These are phyloP conservation scores for Pleurotus ostreatus DNA, from an alignment of 768 basidiomycete genomes.

Conservation along the genomic window DNA sequence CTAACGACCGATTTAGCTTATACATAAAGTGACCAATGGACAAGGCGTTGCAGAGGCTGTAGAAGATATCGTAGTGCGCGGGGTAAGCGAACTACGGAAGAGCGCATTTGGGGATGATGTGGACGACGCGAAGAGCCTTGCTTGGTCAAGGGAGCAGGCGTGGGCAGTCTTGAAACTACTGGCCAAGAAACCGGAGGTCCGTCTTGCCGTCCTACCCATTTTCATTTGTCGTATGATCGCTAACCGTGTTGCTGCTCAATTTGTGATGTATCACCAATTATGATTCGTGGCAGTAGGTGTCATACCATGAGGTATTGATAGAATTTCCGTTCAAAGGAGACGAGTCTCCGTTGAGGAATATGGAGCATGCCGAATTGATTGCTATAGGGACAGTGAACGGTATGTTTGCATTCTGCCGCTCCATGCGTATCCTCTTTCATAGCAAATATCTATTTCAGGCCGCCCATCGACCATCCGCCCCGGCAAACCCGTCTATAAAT, in stretches of 20 bases:
- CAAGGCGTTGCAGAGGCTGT: conserved; percentile 74
- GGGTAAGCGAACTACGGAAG: conserved; percentile 82
- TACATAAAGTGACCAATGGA: conserved; percentile 81
- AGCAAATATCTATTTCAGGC: conserved; percentile 36
- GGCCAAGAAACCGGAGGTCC: conserved; percentile 59
- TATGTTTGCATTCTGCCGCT: conserved; percentile 17
- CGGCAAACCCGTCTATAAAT: conserved; percentile 86
- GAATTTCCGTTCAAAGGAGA: conserved; percentile 93
- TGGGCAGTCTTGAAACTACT: conserved; percentile 81
- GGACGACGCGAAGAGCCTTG: conserved; percentile 78
- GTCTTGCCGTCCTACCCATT: conserved; percentile 12
- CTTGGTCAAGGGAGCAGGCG: conserved; percentile 86
- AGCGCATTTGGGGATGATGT: conserved; percentile 89
- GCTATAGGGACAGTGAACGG: conserved; percentile 75
- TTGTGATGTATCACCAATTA: conserved; percentile 12
- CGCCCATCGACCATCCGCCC: conserved; percentile 82
- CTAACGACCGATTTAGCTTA: conserved; percentile 43
- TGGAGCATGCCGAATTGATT: conserved; percentile 91
- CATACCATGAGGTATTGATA: conserved; percentile 78
- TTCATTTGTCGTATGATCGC: too few species aligned
- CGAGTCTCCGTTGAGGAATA: conserved; percentile 69
- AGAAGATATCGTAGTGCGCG: conserved; percentile 81
- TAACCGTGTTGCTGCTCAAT: not conserved
- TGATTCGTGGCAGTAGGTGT: conserved; percentile 41
- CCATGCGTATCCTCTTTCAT: not conserved